Evolutionary conservation across 179 eudicot genomes (phyloP), one percentile per base, ranked within the genome.

Genomic region (Gypsophila paniculata): DNA sequence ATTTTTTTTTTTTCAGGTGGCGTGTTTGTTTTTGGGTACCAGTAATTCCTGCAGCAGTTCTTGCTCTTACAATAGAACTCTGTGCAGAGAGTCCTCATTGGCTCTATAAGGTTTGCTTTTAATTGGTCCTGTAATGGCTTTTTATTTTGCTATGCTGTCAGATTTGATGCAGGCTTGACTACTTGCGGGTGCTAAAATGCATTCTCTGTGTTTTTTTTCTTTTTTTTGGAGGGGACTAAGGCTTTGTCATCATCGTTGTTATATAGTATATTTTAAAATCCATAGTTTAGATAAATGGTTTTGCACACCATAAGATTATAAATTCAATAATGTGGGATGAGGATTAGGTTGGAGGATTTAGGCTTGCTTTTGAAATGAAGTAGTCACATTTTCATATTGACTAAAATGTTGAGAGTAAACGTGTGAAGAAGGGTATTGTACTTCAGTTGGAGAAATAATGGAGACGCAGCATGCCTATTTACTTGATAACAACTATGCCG

Each of bases 11-110:
- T 42, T 9, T 34, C 79, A 93, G 98, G 98, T 91, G 98, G 97
- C 87, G 98, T 73, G 78, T 88, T 72, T 93, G 98, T 78, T 91
- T 93, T 79, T 89, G 96, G 97, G 85, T 86, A 73, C 85, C 97
- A 39, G 77, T 82, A 70, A 73, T 93, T 76, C 97, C 98, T 39
- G 91, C 96, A 77, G 89, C 86, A 62, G 29, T 85, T 69, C 90
- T 93, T 63, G 96, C 85, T 67, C 23, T 88, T 61, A 38, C 79
- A 32, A 93, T 93, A 82, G 90, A 82, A 77, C 86, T 91, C 63
- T 91, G 93, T 81, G 91, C 89, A 21, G 98, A 93, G 81, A 85
- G 91, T 85, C 98, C 97, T 74, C 97, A 89, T 70, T 93, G 98
- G 98, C 96, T 91, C 36, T 83, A 73, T 72, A 93, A 93, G 97